phyloP scores from a whole-genome alignment of 192 early-diverging fungal species.

The Coemansia guatemalensis region DNA sequence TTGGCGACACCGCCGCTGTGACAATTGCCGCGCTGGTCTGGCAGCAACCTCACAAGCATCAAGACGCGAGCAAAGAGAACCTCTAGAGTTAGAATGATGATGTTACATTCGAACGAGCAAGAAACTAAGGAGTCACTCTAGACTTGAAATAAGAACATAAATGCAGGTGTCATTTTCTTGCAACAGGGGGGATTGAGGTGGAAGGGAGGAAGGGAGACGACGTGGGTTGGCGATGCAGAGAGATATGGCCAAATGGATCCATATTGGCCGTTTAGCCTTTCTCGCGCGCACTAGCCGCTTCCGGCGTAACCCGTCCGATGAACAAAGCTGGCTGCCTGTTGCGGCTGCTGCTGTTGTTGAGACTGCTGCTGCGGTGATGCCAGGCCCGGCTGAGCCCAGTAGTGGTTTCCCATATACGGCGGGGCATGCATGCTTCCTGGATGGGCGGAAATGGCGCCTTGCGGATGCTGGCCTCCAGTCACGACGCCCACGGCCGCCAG shows the following conservation, averaged over 20 bases:
- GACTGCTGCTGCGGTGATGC: constrained; percentile 38
- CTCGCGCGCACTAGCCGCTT: constrained; percentile 9
- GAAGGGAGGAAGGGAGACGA: constrained; percentile 2
- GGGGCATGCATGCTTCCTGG: constrained; percentile 19
- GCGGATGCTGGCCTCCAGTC: constrained; percentile 20
- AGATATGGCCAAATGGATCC: background rate
- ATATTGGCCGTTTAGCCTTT: background rate
- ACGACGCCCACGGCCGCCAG: constrained; percentile 38
- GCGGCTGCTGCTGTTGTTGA: constrained; percentile 24
- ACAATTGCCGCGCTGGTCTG: background rate
- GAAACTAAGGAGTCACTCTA: constrained; percentile 9
- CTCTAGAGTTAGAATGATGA: background rate
- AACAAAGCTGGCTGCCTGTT: constrained; percentile 22
- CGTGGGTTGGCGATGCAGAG: background rate
- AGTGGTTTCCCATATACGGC: constrained; percentile 44
- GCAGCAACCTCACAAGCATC: background rate
- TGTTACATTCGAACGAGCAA: constrained; percentile 14
- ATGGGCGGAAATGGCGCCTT: constrained; percentile 13
- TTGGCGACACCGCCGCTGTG: background rate
- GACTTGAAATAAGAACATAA: constrained; percentile 9
- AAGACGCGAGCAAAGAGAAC: background rate
- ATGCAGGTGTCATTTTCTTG: constrained; percentile 16
- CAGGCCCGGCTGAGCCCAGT: constrained; percentile 36
- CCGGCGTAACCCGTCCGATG: constrained; percentile 45
- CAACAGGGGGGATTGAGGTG: background rate